Conservation (phyloP, 768 basidiomycete species). For the Mycena albidolilacea region DNA sequence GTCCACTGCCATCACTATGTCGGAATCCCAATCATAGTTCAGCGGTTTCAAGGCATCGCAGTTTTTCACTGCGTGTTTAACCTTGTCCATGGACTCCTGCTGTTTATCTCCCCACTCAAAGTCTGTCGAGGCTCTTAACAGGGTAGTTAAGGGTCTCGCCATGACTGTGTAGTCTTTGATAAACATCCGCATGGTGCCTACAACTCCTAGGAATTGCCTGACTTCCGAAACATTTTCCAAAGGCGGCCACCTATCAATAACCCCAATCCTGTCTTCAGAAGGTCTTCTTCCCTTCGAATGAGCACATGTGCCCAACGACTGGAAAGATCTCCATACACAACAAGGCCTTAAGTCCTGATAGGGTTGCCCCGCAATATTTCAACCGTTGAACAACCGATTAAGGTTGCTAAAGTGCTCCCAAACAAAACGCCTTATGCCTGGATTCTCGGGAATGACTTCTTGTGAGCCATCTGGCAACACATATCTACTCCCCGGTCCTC, state of each 20-base stretch:
- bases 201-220: constrained; percentile 50
- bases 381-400: no score
- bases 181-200: constrained; percentile 40
- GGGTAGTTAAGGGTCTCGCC: constrained; percentile 27
- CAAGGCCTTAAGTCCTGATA: no score
- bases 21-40: constrained; percentile 31
- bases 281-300: no score
- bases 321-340: no score
- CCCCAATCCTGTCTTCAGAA: no score
- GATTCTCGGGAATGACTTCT: background rate
- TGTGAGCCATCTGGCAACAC: background rate
- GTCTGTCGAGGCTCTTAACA: constrained; percentile 14
- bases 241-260: constrained; percentile 34
- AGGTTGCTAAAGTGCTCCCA: no score
- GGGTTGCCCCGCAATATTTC: background rate
- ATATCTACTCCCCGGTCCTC: constrained; percentile 1
- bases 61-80: no score
- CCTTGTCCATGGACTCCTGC: constrained; percentile 22
- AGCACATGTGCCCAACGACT: no score
- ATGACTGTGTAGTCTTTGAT: constrained; percentile 39
- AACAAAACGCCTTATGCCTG: no score
- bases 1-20: constrained; percentile 50
- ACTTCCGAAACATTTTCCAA: constrained; percentile 34
- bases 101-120: constrained; percentile 50
- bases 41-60: constrained; percentile 30